These are phyloP conservation scores for Fusarium sp. DNA, from an alignment of 2,329 filamentous ascomycete genomes.

Conservation along the genomic window DNA sequence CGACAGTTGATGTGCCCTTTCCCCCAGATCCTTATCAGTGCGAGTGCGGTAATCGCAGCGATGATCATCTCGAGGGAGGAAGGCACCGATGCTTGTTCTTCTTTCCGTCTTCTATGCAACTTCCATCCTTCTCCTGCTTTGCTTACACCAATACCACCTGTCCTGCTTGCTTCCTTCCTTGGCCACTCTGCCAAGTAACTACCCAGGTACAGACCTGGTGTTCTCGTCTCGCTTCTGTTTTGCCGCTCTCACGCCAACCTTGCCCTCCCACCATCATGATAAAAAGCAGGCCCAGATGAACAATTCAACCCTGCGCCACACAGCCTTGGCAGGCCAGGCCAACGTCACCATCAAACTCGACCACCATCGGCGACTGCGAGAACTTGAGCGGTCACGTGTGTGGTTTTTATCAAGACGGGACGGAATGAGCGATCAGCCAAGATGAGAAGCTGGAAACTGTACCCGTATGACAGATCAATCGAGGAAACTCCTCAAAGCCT, in stretches of 20 bases:
- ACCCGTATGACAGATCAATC: conserved; percentile 1
- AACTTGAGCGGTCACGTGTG: conserved; percentile 32
- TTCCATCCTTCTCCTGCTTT: neutral
- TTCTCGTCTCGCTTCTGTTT: conserved; percentile 1
- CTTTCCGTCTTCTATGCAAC: conserved; percentile 10
- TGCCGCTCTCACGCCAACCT: conserved; percentile 31
- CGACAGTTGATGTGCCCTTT: neutral
- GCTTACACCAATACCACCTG: too few relatives aligned
- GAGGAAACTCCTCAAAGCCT: neutral
- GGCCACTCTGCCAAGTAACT: neutral
- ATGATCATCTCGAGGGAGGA: conserved; percentile 3
- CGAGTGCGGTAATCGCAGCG: neutral
- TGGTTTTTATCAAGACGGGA: neutral
- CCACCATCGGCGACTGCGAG: neutral
- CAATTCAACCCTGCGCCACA: conserved; percentile 7
- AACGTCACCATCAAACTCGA: conserved; percentile 15
- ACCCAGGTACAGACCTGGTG: neutral
- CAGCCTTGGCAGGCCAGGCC: conserved; percentile 20
- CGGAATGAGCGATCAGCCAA: conserved; percentile 37
- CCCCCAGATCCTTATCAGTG: neutral
- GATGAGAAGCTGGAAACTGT: conserved; percentile 4
- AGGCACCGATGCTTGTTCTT: neutral
- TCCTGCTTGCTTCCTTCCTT: neutral
- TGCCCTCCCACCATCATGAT: conserved; percentile 1
- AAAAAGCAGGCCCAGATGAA: neutral